phyloP scores from a whole-genome alignment of 1,139 yeast genomes.

The Suhomyces terraborum region DNA sequence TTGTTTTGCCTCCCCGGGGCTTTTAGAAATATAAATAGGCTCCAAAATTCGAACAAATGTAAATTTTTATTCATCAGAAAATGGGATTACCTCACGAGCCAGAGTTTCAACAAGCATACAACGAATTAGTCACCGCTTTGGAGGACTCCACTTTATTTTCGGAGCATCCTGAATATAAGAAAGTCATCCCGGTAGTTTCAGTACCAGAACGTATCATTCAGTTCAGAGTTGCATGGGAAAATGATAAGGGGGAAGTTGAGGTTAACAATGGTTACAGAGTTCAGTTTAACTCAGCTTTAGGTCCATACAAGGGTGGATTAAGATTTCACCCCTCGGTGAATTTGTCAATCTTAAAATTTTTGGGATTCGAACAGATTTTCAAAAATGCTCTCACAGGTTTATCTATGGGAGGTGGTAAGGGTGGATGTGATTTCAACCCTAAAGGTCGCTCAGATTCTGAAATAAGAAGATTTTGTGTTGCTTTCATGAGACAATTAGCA shows the following conservation, averaged over 20 bases:
- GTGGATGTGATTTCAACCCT: constrained; percentile 98
- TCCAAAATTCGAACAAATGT: no score
- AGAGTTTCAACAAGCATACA: constrained; percentile 98
- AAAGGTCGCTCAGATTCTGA: constrained; percentile 91
- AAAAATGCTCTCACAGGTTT: constrained; percentile 97
- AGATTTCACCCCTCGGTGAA: constrained; percentile 98
- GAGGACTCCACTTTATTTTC: constrained; percentile 89
- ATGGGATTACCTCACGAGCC: constrained; percentile 80
- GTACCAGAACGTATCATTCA: constrained; percentile 95
- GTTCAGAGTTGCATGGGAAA: constrained; percentile 98
- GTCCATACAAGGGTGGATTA: constrained; percentile 99
- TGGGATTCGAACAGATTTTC: constrained; percentile 98
- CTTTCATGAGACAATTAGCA: constrained; percentile 94
- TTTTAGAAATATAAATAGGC: background rate
- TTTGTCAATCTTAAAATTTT: constrained; percentile 89
- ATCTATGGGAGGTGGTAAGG: constrained; percentile 99
- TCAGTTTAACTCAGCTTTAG: constrained; percentile 96
- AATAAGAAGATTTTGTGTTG: constrained; percentile 94
- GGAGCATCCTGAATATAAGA: constrained; percentile 86
- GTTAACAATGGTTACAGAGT: constrained; percentile 98
- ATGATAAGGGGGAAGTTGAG: constrained; percentile 87
- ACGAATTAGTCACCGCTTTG: constrained; percentile 86
- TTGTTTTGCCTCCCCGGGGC: no score
- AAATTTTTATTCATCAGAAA: constrained; percentile 13
- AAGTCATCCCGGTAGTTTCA: constrained; percentile 86